Evolutionary conservation across 768 basidiomycete genomes (phyloP), one percentile per base, ranked within the genome.

Genomic region (Asterophora parasitica): DNA sequence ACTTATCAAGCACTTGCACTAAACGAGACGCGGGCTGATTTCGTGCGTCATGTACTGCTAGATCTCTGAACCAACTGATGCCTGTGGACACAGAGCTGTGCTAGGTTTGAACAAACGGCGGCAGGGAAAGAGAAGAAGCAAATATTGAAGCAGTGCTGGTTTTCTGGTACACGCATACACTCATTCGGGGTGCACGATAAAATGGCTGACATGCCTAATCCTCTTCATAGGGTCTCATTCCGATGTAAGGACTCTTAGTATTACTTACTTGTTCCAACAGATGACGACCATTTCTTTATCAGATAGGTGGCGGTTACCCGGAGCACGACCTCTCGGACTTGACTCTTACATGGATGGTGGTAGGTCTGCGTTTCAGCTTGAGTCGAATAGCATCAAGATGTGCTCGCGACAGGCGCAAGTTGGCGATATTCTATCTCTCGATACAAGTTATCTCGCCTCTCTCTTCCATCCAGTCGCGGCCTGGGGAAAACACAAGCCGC

Each of bases 1-100:
- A 83, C 83, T 1, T 87, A 79, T 56, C 86, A 88, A 46, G 82
- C 85, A 1, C 61, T 88, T 38, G 86, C 85, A 15, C 63, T 88
- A 16, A 75, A 88, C 50, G 86, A 88, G 62, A 72, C 70, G 27
- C 70, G 86, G 42, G 70, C 65, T 11, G 85, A 88, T 58, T 88
- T 88, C 58, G 86, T 85, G 62, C 17, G 6, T 1, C 27, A 33
- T 30, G 28, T 20, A 23, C 37, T 34, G 4, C 17, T 23, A 6
- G 39, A 39, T 33, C 11, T 44, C n/a, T 17, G 4, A 7, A 23
- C 15, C 20, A 32, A 12, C n/a, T 42, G 30, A 30, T 42, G 10
- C 2, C 1, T 30, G 16, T 32, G 4, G 15, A 31, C 10, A 12
- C 32, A 55, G 84, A 66, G 76, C 39, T 79, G 78, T 56, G 76